A percentile compares a stretch with the other conserved stretches of the same genome.
Evolutionary conservation across 2,329 filamentous ascomycete genomes (phyloP).

Genomic region (Xylaria sp.): DNA sequence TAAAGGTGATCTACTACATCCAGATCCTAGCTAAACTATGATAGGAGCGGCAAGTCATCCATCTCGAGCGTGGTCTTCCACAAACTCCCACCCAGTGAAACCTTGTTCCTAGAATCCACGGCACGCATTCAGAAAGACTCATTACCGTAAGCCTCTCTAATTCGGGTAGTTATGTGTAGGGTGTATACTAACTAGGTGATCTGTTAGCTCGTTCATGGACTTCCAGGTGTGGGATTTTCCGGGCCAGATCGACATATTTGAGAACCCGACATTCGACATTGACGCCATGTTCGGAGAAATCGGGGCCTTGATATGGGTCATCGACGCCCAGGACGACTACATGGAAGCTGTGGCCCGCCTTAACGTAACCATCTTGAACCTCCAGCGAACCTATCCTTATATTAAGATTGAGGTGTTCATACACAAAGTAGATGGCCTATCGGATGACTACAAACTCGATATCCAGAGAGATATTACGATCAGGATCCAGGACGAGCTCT

Average conservation of each 20-base stretch:
- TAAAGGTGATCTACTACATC: neutral
- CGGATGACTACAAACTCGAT: constrained; percentile 94
- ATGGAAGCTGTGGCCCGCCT: constrained; percentile 86
- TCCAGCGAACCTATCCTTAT: constrained; percentile 86
- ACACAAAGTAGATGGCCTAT: constrained; percentile 97
- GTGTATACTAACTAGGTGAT: constrained; percentile 27
- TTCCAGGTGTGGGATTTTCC: constrained; percentile 99
- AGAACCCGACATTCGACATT: constrained; percentile 87
- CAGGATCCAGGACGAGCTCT: constrained; percentile 93
- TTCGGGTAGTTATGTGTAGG: neutral
- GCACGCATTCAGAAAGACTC: constrained; percentile 92
- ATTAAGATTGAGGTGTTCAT: constrained; percentile 99
- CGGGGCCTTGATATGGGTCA: constrained; percentile 96
- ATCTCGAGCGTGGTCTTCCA: constrained; percentile 99
- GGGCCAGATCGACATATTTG: constrained; percentile 86
- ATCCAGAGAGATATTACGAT: constrained; percentile 97
- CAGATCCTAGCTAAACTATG: constrained; percentile 24
- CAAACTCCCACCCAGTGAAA: constrained; percentile 95
- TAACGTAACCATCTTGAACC: constrained; percentile 85
- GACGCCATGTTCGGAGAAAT: constrained; percentile 94
- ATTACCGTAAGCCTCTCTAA: constrained; percentile 74
- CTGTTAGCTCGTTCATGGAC: constrained; percentile 90
- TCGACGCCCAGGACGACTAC: constrained; percentile 98
- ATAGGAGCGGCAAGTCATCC: constrained; percentile 94
- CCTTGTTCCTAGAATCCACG: constrained; percentile 92